phyloP scores from a whole-genome alignment of 441 rosid species.

The Erodium moschatum region DNA sequence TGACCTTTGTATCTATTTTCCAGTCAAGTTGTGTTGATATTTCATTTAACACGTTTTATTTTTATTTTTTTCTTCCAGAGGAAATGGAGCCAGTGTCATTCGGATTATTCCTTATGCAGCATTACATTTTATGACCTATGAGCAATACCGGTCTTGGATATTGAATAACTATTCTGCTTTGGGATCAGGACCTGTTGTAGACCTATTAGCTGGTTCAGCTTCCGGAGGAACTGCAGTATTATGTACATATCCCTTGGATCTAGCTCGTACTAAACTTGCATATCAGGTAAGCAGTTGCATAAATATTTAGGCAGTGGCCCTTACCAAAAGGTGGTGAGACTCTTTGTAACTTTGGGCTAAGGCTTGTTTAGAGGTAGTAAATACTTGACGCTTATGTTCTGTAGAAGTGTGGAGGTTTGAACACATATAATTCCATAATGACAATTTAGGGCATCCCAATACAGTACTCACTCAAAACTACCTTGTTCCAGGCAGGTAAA shows the following conservation, averaged over 20 bases:
- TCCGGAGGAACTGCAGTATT: conserved; percentile 96
- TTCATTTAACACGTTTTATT: conserved; percentile 10
- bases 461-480: neutral
- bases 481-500: no score
- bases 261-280: conserved; percentile 94
- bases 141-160: conserved; percentile 82
- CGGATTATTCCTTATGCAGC: conserved; percentile 96
- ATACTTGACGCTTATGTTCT: neutral
- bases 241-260: conserved; percentile 87
- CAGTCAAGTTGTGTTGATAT: conserved; percentile 10
- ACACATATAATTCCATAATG: neutral
- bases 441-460: neutral
- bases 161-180: conserved; percentile 50
- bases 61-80: conserved; percentile 37
- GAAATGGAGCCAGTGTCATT: conserved; percentile 88
- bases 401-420: neutral
- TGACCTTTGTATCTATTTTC: conserved; percentile 8
- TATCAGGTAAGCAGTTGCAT: conserved; percentile 56
- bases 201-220: conserved; percentile 87
- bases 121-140: conserved; percentile 91
- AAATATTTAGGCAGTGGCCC: conserved; percentile 15
- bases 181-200: conserved; percentile 81
- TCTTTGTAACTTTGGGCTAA: neutral
- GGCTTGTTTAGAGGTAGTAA: neutral
- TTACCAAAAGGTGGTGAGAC: conserved; percentile 1